Base-by-base conservation (phyloP, 176 grass and related monocot genomes). In the Poa annua region DNA sequence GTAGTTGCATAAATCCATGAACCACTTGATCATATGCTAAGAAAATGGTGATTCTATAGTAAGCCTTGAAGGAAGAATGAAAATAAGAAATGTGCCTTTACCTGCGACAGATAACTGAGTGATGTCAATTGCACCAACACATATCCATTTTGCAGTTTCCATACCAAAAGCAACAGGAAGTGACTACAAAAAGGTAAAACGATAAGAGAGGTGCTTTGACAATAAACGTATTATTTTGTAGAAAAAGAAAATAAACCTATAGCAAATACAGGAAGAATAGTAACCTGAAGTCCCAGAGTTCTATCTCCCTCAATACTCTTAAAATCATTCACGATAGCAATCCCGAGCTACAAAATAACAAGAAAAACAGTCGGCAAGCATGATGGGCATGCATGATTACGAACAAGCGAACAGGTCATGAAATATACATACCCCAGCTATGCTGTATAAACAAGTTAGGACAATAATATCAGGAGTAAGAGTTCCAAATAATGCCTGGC, bases 111-210 rank as follows among this genome's bases (percentile, higher is more conserved):
- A 98, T 77, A 98, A 84, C 77, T 98, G 96, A 85, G 96, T 98
- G 80, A 95, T 85, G 83, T 98, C 96, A 77, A 95, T 95, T 78
- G 92, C 91, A 83, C 96, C 96, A 67, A 95, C 92, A 85, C 96
- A 98, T 84, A 98, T 93, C 96, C 96, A 98, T 89, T 98, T 98
- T 45, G 96, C 96, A 66, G 88, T 85, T 49, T 98, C 96, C 77
- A 85, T 88, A 57, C 96, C 96, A 82, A 98, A 98, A 85, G 96
- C 96, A 90, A 98, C 96, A 79, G 92, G 96, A 74, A 98, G 86
- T 80, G 96, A 98, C 96, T 98, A 74, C 33, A 71, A 84, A 68
- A 71, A 44, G 11, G 33, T 45, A 86, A 67, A 78, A 26, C 21
- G 20, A 36, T 80, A 87, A 36, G 50, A 79, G 49, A 74, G 20